Conservation (phyloP, 2,329 filamentous ascomycete species). For the Trichoderma atroviride region DNA sequence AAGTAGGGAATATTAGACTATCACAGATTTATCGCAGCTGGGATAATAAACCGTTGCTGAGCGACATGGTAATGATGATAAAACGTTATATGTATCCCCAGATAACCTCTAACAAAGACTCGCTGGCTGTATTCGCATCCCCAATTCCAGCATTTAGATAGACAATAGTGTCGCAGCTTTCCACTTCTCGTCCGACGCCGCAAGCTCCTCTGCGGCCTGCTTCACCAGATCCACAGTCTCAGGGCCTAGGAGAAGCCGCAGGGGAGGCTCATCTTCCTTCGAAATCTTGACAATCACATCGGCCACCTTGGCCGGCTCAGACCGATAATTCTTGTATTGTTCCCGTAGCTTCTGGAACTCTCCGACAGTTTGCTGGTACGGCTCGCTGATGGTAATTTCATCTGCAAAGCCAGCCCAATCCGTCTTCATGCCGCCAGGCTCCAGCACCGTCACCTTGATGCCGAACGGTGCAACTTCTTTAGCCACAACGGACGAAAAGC, state of each 20-base stretch:
- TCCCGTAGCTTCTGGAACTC: slow-evolving; percentile 26
- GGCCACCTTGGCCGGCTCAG: slow-evolving; percentile 35
- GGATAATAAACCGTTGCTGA: background rate
- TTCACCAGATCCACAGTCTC: slow-evolving; percentile 35
- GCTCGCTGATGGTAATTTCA: slow-evolving; percentile 38
- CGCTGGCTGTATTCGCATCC: background rate
- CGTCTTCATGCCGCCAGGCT: slow-evolving; percentile 47
- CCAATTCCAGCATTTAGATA: background rate
- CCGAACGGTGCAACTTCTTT: slow-evolving; percentile 43
- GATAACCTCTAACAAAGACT: background rate
- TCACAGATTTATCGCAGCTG: background rate
- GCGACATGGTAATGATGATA: background rate
- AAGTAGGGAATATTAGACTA: background rate
- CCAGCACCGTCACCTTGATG: slow-evolving; percentile 44
- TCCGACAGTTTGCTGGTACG: slow-evolving; percentile 43
- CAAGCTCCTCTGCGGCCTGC: slow-evolving; percentile 30
- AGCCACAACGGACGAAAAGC: slow-evolving; percentile 42
- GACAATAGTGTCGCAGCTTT: slow-evolving; percentile 21
- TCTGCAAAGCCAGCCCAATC: slow-evolving; percentile 41
- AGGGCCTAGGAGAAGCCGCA: slow-evolving; percentile 39
- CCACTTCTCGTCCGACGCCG: slow-evolving; percentile 40
- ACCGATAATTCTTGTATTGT: slow-evolving; percentile 17
- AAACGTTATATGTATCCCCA: background rate
- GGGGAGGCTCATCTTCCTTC: slow-evolving; percentile 35
- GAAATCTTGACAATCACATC: slow-evolving; percentile 36